Percentiles rank a stretch among this genome's conserved stretches.
Conservation (phyloP, 169 alveolate species). For the Plasmodium knowlesi region DNA sequence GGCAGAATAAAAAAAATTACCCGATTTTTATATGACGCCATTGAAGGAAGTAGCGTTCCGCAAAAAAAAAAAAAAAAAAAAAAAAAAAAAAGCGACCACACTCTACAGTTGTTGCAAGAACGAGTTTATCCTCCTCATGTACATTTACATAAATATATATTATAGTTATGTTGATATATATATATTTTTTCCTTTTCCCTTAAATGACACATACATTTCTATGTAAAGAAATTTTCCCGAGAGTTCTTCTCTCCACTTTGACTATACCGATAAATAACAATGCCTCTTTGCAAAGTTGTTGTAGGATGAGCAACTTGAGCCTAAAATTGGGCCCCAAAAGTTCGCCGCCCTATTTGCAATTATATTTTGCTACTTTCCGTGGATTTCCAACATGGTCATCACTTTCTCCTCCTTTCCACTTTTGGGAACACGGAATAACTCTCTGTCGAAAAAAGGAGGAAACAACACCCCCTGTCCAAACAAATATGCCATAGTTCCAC, state of each 20-base stretch:
- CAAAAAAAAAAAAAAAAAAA: not conserved
- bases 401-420: not conserved
- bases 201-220: not conserved
- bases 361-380: not conserved
- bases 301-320: not conserved
- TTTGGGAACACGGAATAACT: not conserved
- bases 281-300: not conserved
- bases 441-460: not conserved
- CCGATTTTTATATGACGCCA: not conserved
- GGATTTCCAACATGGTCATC: not conserved
- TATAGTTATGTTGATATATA: no score
- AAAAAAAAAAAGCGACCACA: not conserved
- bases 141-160: not conserved
- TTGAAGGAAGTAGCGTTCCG: not conserved
- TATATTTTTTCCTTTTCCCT: no score
- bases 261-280: not conserved
- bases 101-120: not conserved
- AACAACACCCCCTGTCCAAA: not conserved
- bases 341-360: not conserved
- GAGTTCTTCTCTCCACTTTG: not conserved
- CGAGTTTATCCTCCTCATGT: not conserved
- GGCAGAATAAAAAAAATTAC: not conserved
- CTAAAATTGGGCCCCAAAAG: not conserved
- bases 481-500: not conserved
- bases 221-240: not conserved